Percentiles rank a stretch among this genome's conserved stretches.
Evolutionary conservation across 2,329 filamentous ascomycete species (phyloP).

Genomic region (Fusarium keratoplasticum): DNA sequence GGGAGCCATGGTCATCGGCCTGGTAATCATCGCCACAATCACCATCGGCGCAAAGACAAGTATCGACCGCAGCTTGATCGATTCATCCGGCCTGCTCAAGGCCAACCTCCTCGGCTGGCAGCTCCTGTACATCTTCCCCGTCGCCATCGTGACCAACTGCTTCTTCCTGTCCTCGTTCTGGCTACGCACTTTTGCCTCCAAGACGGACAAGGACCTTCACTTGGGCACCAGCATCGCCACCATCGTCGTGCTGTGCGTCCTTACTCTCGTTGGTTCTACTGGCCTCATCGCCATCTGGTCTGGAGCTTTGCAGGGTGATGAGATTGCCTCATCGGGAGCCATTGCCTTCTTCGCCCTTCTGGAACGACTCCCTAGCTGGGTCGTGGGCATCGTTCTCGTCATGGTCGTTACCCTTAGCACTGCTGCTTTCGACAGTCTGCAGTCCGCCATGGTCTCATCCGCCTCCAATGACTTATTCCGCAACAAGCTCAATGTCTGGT

Average conservation of each 20-base stretch:
- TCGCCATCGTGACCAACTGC: slow-evolving; percentile 85
- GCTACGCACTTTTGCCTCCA: slow-evolving; percentile 85
- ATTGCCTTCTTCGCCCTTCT: slow-evolving; percentile 83
- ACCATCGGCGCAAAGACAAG: slow-evolving; percentile 81
- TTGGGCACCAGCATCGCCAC: slow-evolving; percentile 78
- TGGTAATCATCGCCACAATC: slow-evolving; percentile 81
- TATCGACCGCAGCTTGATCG: slow-evolving; percentile 76
- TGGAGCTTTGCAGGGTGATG: slow-evolving; percentile 72
- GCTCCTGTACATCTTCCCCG: slow-evolving; percentile 84
- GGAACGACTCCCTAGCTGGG: slow-evolving; percentile 78
- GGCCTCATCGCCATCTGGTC: slow-evolving; percentile 85
- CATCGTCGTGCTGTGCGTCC: slow-evolving; percentile 72
- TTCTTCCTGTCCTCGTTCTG: slow-evolving; percentile 89
- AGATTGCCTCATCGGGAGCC: slow-evolving; percentile 68
- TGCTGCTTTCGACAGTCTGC: slow-evolving; percentile 82
- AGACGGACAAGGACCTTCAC: slow-evolving; percentile 81
- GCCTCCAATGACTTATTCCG: slow-evolving; percentile 88
- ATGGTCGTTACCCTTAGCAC: slow-evolving; percentile 84
- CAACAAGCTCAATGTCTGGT: slow-evolving; percentile 82
- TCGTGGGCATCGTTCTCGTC: slow-evolving; percentile 83
- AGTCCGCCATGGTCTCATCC: slow-evolving; percentile 87
- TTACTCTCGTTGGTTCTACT: slow-evolving; percentile 78
- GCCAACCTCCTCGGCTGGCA: slow-evolving; percentile 83
- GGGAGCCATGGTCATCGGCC: slow-evolving; percentile 79
- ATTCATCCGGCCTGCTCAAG: slow-evolving; percentile 75